phyloP scores from a whole-genome alignment of 208 protist genomes.

The Leishmania lainsoni region DNA sequence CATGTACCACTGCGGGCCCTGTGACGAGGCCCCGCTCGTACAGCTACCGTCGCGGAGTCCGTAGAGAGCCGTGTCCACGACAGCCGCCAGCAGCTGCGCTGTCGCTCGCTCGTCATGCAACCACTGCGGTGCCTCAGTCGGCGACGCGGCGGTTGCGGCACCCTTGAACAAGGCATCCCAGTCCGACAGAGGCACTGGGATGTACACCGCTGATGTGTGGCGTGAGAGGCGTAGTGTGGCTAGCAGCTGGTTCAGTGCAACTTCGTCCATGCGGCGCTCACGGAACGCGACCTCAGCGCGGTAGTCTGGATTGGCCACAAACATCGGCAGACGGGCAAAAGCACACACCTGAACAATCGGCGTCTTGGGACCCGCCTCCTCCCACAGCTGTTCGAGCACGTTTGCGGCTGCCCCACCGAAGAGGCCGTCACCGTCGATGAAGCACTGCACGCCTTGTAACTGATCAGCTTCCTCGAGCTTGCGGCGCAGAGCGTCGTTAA shows the following conservation, averaged over 20 bases:
- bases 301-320: constrained; percentile 24
- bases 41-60: constrained; percentile 60
- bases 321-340: constrained; percentile 55
- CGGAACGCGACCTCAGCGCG: constrained; percentile 47
- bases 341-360: constrained; percentile 46
- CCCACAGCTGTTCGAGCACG: constrained; percentile 67
- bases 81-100: constrained; percentile 74
- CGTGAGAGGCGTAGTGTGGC: constrained; percentile 60
- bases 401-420: constrained; percentile 77
- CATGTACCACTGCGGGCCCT: constrained; percentile 65
- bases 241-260: constrained; percentile 70
- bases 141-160: neutral
- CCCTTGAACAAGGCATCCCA: constrained; percentile 61
- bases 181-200: constrained; percentile 61
- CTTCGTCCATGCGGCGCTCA: constrained; percentile 59
- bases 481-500: constrained; percentile 49
- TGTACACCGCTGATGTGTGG: constrained; percentile 56
- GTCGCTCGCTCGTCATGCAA: constrained; percentile 73
- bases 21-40: constrained; percentile 5
- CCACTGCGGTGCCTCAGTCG: constrained; percentile 33
- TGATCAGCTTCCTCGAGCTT: constrained; percentile 70
- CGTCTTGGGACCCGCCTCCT: constrained; percentile 66
- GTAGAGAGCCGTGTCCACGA: constrained; percentile 75
- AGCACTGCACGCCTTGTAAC: constrained; percentile 77
- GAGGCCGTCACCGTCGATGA: constrained; percentile 74